These are phyloP conservation scores for Astragalus glycyphyllos DNA, from an alignment of 306 rosid genomes.

Conservation along the genomic window DNA sequence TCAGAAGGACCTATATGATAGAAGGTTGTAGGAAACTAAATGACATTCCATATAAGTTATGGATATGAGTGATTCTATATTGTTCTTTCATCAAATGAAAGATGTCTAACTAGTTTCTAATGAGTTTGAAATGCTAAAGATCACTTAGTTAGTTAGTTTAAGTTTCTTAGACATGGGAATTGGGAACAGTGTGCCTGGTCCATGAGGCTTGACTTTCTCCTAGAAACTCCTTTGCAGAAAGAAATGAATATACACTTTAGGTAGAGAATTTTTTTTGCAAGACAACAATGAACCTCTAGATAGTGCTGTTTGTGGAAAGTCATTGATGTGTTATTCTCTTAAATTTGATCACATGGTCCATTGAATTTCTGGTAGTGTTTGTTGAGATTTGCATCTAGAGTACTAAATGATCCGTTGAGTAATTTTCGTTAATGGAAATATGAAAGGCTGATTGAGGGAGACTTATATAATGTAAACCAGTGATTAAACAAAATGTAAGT, in stretches of 20 bases:
- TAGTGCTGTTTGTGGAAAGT: not conserved
- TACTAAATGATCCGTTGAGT: not conserved
- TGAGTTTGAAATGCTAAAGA: conserved; percentile 14
- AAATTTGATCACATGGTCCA: not conserved
- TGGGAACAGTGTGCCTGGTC: conserved; percentile 12
- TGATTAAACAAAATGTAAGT: conserved; percentile 13
- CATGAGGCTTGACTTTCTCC: conserved; percentile 30
- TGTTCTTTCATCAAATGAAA: not conserved
- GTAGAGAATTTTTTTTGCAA: conserved; percentile 17
- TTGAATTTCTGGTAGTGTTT: conserved; percentile 24
- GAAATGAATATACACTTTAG: conserved; percentile 17
- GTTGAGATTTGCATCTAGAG: conserved; percentile 16
- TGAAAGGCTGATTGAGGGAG: conserved; percentile 17
- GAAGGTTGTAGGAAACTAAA: not conserved
- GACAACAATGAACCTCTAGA: not conserved
- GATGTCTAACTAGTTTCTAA: conserved; percentile 14
- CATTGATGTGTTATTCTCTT: conserved; percentile 7
- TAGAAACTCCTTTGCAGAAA: conserved; percentile 10
- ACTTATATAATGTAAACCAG: not conserved
- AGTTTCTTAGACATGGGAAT: conserved; percentile 19
- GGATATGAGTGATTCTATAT: not conserved
- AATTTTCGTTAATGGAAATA: not conserved
- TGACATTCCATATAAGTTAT: not conserved
- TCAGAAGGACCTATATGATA: conserved; percentile 6
- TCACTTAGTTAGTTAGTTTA: conserved; percentile 23